Percentiles rank a stretch among this genome's conserved stretches.
These are phyloP conservation scores for Dactylellina drechsleri DNA, from an alignment of 2,329 filamentous ascomycete genomes.

Conservation along the genomic window DNA sequence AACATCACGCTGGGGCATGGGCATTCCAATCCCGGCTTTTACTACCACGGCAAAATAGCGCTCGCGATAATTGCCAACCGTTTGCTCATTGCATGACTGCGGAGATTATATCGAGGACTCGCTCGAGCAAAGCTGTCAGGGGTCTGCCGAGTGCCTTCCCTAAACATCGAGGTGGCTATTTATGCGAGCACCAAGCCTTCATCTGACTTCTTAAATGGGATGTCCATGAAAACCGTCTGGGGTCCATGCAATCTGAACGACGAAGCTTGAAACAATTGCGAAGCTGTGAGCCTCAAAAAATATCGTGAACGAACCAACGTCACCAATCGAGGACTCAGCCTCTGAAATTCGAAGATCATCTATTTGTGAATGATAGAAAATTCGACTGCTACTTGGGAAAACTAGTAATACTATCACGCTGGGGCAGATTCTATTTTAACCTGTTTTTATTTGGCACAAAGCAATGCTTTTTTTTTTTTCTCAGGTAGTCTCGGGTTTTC, in stretches of 20 bases:
- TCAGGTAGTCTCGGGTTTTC: background rate
- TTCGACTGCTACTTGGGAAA: background rate
- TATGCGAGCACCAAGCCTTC: conserved; percentile 22
- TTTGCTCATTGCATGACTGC: conserved; percentile 1
- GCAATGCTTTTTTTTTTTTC: background rate
- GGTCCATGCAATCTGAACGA: conserved; percentile 20
- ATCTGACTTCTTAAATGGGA: conserved; percentile 17
- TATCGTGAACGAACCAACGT: background rate
- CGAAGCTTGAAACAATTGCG: conserved; percentile 31
- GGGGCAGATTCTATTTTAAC: conserved; percentile 12
- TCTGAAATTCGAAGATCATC: no score
- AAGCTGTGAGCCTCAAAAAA: conserved; percentile 1
- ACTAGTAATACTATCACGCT: background rate
- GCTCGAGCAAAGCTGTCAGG: background rate
- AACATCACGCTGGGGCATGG: background rate
- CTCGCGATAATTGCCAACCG: background rate
- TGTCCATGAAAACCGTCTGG: conserved; percentile 35
- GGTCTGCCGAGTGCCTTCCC: conserved; percentile 19
- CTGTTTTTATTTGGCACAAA: background rate
- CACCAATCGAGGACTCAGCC: background rate
- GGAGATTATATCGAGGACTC: conserved; percentile 27
- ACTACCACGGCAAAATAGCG: background rate
- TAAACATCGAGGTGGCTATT: conserved; percentile 20
- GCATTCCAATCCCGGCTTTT: conserved; percentile 2
- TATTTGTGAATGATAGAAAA: no score